Conservation (phyloP, 768 basidiomycete species). For the Phanerodontia chrysosporium region DNA sequence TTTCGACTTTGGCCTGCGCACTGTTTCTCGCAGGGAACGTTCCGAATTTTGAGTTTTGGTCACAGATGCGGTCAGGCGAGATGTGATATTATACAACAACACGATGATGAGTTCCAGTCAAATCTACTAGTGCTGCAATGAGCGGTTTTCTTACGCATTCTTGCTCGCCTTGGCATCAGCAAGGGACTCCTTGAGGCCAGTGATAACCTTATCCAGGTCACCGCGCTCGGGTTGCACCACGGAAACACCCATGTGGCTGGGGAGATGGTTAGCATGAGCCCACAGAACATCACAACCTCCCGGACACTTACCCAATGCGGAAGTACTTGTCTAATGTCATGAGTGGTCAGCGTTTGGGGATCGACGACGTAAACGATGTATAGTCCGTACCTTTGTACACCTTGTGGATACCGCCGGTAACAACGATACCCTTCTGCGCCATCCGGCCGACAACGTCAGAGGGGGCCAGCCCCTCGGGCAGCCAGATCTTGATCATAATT, state of each 20-base stretch:
- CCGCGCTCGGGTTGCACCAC: slow-evolving; percentile 65
- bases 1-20: background rate
- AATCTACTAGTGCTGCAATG: slow-evolving; percentile 14
- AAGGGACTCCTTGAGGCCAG: slow-evolving; percentile 58
- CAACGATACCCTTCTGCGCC: slow-evolving; percentile 64
- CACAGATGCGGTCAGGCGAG: background rate
- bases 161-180: slow-evolving; percentile 31
- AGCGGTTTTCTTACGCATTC: slow-evolving; percentile 20
- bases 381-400: slow-evolving; percentile 67
- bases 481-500: slow-evolving; percentile 53
- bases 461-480: slow-evolving; percentile 75
- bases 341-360: slow-evolving; percentile 3
- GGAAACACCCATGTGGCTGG: slow-evolving; percentile 87
- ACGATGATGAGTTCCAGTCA: slow-evolving; percentile 10
- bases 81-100: slow-evolving; percentile 6
- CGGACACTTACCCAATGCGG: slow-evolving; percentile 69
- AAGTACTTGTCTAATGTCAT: slow-evolving; percentile 72
- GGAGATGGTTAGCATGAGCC: background rate
- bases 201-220: slow-evolving; percentile 72
- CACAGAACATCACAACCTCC: background rate
- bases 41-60: background rate
- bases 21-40: background rate
- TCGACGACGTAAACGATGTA: background rate
- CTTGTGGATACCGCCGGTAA: slow-evolving; percentile 86
- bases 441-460: slow-evolving; percentile 76